These are phyloP conservation scores for Protomyces inundatus DNA, from an alignment of 1,139 yeast genomes.

Conservation along the genomic window DNA sequence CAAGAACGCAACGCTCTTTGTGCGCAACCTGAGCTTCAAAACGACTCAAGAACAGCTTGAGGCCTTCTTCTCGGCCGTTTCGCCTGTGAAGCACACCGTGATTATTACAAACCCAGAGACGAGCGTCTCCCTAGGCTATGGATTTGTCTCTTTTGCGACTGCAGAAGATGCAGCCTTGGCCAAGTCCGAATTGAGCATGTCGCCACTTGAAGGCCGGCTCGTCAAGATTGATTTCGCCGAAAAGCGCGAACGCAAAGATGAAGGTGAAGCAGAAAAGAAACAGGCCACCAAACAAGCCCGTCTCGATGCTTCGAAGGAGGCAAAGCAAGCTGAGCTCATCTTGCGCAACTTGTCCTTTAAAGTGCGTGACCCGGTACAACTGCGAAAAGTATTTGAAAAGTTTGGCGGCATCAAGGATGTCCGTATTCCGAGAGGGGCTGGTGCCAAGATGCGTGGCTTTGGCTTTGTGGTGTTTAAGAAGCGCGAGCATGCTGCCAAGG, in stretches of 20 bases:
- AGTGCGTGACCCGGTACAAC: slow-evolving; percentile 66
- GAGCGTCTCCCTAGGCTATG: slow-evolving; percentile 77
- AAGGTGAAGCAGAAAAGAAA: slow-evolving; percentile 32
- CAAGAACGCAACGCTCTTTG: slow-evolving; percentile 46
- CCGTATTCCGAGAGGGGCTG: slow-evolving; percentile 77
- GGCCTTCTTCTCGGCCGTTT: slow-evolving; percentile 79
- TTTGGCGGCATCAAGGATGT: slow-evolving; percentile 89
- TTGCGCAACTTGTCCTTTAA: slow-evolving; percentile 96
- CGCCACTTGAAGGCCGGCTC: slow-evolving; percentile 59
- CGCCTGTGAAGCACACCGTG: slow-evolving; percentile 93
- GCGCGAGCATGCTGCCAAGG: slow-evolving; percentile 68
- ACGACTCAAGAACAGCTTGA: slow-evolving; percentile 75
- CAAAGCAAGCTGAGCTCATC: slow-evolving; percentile 46
- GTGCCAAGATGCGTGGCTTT: slow-evolving; percentile 90
- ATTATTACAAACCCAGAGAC: slow-evolving; percentile 74
- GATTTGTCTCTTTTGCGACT: slow-evolving; percentile 82
- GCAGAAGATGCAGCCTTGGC: slow-evolving; percentile 84
- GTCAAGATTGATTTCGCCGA: slow-evolving; percentile 83
- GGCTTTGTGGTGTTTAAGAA: slow-evolving; percentile 91
- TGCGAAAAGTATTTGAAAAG: slow-evolving; percentile 64
- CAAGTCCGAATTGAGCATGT: slow-evolving; percentile 58
- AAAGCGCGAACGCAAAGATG: slow-evolving; percentile 73
- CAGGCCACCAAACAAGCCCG: slow-evolving; percentile 35
- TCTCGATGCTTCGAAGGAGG: slow-evolving; percentile 30
- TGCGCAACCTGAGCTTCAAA: slow-evolving; percentile 76